phyloP scores from a whole-genome alignment of 2,329 filamentous ascomycete genomes.

The Aspergillus luchuensis region DNA sequence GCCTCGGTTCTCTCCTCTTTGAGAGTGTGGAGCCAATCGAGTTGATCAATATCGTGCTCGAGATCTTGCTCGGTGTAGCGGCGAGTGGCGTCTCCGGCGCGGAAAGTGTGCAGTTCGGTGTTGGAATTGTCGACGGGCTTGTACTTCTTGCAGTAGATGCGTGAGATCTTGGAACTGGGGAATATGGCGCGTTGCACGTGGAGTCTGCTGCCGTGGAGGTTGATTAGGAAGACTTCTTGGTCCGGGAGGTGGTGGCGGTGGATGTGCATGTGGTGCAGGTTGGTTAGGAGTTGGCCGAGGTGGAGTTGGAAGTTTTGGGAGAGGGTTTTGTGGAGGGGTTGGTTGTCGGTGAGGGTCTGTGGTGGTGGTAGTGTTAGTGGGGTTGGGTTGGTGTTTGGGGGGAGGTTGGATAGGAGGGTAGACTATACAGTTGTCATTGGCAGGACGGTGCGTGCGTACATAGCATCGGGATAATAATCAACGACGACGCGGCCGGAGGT shows the following conservation, averaged over 20 bases:
- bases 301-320: conserved; percentile 31
- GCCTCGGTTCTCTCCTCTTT: no score
- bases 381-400: neutral
- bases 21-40: conserved; percentile 15
- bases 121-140: neutral
- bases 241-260: conserved; percentile 30
- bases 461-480: conserved; percentile 17
- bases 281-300: conserved; percentile 26
- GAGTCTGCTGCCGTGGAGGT: conserved; percentile 31
- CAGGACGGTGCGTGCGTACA: conserved; percentile 13
- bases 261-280: conserved; percentile 20
- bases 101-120: neutral
- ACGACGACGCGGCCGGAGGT: conserved; percentile 24
- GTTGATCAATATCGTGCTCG: conserved; percentile 19
- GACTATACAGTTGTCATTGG: conserved; percentile 26
- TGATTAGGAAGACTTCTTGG: conserved; percentile 34
- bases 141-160: conserved; percentile 25
- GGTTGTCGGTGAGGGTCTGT: conserved; percentile 21
- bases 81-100: neutral
- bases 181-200: conserved; percentile 33
- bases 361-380: neutral
- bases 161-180: conserved; percentile 30
- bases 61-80: conserved; percentile 24
- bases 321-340: conserved; percentile 21
- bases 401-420: no score